Evolutionary conservation across 2,329 filamentous ascomycete genomes (phyloP).

Genomic region (Rachicladosporium sp.): DNA sequence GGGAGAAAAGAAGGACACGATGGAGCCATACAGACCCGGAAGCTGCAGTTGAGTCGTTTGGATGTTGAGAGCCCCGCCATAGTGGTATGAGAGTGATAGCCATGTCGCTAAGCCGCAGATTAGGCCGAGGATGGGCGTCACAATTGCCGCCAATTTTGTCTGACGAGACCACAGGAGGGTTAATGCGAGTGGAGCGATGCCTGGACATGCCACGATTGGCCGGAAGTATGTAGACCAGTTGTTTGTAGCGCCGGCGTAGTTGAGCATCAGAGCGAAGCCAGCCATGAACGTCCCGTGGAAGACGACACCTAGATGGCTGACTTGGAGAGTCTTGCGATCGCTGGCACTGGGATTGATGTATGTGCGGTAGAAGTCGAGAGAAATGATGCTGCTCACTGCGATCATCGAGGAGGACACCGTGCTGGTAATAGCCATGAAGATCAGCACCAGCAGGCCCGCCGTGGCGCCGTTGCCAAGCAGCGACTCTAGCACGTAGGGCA

Average conservation of each 20-base stretch:
- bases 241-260: constrained; percentile 39
- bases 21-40: constrained; percentile 34
- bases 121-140: constrained; percentile 35
- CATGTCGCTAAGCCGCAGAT: constrained; percentile 31
- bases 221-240: constrained; percentile 35
- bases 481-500: constrained; percentile 35
- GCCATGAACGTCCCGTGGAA: constrained; percentile 38
- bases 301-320: constrained; percentile 37
- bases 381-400: constrained; percentile 39
- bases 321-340: constrained; percentile 30
- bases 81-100: constrained; percentile 27
- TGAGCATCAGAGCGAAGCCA: constrained; percentile 34
- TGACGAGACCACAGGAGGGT: constrained; percentile 36
- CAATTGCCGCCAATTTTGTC: constrained; percentile 32
- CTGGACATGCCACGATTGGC: constrained; percentile 31
- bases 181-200: constrained; percentile 23
- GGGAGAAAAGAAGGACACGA: constrained; percentile 35
- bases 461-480: constrained; percentile 33
- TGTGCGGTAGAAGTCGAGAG: constrained; percentile 39
- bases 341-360: constrained; percentile 37
- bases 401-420: constrained; percentile 40
- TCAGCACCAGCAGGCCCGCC: constrained; percentile 33
- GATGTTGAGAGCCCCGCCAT: constrained; percentile 31
- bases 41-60: constrained; percentile 28
- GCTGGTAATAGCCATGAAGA: constrained; percentile 42